A percentile compares a stretch with the other conserved stretches of the same genome.
These are phyloP conservation scores for Yamadazyma phyllophila DNA, from an alignment of 805 yeast genomes.

Conservation along the genomic window DNA sequence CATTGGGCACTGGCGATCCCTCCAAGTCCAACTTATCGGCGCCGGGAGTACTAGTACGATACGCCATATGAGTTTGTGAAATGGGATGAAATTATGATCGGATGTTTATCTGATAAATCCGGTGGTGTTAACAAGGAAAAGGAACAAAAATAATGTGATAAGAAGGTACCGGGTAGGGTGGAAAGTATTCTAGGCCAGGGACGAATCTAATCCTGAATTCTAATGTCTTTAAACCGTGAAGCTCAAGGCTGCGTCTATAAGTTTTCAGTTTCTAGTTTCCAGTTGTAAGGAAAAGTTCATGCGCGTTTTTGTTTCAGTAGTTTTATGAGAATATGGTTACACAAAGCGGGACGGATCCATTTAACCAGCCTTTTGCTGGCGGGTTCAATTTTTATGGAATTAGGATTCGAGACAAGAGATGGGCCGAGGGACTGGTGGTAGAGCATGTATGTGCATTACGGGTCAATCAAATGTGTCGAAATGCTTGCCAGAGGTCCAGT, in stretches of 20 bases:
- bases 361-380: no score
- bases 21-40: neutral
- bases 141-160: no score
- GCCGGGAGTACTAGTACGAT: neutral
- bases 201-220: neutral
- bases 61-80: neutral
- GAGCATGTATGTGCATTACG: no score
- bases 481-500: neutral
- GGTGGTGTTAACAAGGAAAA: neutral
- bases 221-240: neutral
- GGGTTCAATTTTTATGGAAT: no score
- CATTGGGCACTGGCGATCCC: neutral
- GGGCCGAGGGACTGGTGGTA: no score
- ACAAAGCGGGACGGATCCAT: neutral
- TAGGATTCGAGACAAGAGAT: no score
- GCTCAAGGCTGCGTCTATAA: neutral
- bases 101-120: neutral
- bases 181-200: no score
- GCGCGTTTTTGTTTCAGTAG: conserved; percentile 6
- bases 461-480: neutral
- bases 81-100: neutral
- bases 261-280: conserved; percentile 1
- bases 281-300: conserved; percentile 6
- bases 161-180: no score
- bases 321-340: conserved; percentile 3